phyloP scores from a whole-genome alignment of 345 rosid genomes.

The Melaleuca alternifolia region DNA sequence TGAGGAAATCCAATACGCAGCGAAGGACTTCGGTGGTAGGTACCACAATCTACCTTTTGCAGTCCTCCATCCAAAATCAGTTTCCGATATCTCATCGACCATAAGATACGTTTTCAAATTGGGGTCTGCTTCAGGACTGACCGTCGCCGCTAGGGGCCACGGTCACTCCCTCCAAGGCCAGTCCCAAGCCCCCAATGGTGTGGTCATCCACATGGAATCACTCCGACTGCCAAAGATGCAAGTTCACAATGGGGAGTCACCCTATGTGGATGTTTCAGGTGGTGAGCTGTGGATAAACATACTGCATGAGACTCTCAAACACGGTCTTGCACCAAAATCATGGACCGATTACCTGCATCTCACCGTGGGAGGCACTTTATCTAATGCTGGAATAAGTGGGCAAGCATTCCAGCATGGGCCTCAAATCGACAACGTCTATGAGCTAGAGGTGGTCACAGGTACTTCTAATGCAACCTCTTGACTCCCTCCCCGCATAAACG shows the following conservation, averaged over 20 bases:
- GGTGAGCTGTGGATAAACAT: conserved; percentile 86
- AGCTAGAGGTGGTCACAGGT: conserved; percentile 93
- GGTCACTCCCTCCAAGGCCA: conserved; percentile 98
- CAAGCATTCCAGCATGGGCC: conserved; percentile 92
- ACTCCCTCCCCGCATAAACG: neutral
- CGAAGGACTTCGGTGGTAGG: conserved; percentile 80
- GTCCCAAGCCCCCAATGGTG: conserved; percentile 69
- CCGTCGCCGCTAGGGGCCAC: conserved; percentile 89
- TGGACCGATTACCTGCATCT: conserved; percentile 98
- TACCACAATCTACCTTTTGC: conserved; percentile 58
- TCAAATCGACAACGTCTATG: conserved; percentile 72
- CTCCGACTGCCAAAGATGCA: conserved; percentile 29
- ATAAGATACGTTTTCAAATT: conserved; percentile 40
- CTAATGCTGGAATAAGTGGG: conserved; percentile 93
- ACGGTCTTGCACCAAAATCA: conserved; percentile 79
- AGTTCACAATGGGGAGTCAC: conserved; percentile 32
- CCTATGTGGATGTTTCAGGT: conserved; percentile 83
- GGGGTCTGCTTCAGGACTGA: conserved; percentile 56
- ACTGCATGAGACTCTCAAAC: conserved; percentile 66
- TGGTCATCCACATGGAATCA: conserved; percentile 80
- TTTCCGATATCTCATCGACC: conserved; percentile 60
- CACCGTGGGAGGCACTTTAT: conserved; percentile 83
- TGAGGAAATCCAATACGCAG: conserved; percentile 47
- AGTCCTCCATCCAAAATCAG: conserved; percentile 69
- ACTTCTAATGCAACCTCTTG: conserved; percentile 1